Base-by-base conservation (phyloP, 345 rosid species). In the Punica granatum region DNA sequence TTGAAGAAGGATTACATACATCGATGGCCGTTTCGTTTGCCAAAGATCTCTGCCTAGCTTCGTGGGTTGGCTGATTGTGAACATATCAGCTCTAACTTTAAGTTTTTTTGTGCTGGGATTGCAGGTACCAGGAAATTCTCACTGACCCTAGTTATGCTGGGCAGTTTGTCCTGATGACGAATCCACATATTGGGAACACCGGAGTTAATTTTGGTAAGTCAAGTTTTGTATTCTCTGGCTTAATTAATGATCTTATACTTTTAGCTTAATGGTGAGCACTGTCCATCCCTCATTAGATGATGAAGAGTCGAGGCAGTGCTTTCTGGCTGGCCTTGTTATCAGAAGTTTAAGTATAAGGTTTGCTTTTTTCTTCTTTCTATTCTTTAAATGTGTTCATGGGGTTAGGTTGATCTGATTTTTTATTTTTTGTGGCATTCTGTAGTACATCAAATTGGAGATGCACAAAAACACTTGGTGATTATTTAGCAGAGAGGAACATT, bases 71-170 rank as follows among this genome's bases (percentile, higher is more conserved):
- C 34, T 10, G 11, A 56, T 3, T 28, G 5, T 28, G 61, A 42
- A 6, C 43, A 32, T 63, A 21, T 73, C 30, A 6, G 10, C 21
- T 33, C 35, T 59, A 23, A 44, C 7, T 41, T 68, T 28, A 3
- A 32, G 32, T 58, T 34, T 36, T n/a, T 30, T 6, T 60, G 11
- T 53, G 31, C 60, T 59, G 66, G 33, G 67, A 19, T n/a, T 77
- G 71, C 80, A 95, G 97, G 81, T 95, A 95, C 83, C 99, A 92
- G 79, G 99, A 95, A 78, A 95, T 95, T 76, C 88, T 95, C 1
- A 92, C 97, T 15, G 99, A 92, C 73, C 99, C 98, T 43, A 95
- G 99, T 77, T 92, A 92, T 68, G 96, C 96, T 0, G 97, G 97
- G 4, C 98, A 95, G 78, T 95, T 92, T 85, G 99, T 92, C 71